These are phyloP conservation scores for Vicia villosa DNA, from an alignment of 306 rosid species.

Conservation along the genomic window DNA sequence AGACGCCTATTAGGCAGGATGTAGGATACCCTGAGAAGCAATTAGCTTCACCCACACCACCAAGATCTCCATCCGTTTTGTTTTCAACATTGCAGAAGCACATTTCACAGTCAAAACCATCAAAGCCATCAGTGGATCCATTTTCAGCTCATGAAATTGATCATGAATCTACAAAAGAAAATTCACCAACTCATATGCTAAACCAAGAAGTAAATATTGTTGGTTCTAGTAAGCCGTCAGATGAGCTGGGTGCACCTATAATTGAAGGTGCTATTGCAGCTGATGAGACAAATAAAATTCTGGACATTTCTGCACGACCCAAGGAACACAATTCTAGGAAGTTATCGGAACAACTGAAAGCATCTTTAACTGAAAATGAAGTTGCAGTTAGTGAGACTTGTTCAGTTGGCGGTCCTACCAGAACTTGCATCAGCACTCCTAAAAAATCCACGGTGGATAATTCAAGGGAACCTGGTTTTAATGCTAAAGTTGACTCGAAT, in stretches of 20 bases:
- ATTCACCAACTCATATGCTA: constrained; percentile 30
- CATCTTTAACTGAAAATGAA: constrained; percentile 29
- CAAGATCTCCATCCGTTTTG: constrained; percentile 70
- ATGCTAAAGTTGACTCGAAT: constrained; percentile 37
- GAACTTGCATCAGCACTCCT: constrained; percentile 25
- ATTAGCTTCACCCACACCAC: constrained; percentile 66
- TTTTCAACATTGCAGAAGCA: constrained; percentile 50
- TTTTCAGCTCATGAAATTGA: constrained; percentile 63
- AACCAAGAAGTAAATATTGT: constrained; percentile 35
- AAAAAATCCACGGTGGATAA: constrained; percentile 36
- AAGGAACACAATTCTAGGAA: constrained; percentile 30
- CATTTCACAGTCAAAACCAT: constrained; percentile 50
- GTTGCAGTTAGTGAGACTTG: constrained; percentile 31
- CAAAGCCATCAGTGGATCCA: constrained; percentile 56
- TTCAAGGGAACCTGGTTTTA: constrained; percentile 38
- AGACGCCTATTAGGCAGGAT: constrained; percentile 43
- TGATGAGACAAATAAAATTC: constrained; percentile 32
- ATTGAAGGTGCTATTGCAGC: constrained; percentile 33
- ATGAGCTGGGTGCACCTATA: constrained; percentile 31
- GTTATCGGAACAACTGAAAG: constrained; percentile 35
- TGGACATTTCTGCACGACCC: constrained; percentile 38
- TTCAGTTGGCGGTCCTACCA: constrained; percentile 32
- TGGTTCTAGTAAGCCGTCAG: constrained; percentile 44
- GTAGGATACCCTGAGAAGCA: constrained; percentile 42
- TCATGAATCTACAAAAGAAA: constrained; percentile 35